Evolutionary conservation across 768 basidiomycete genomes (phyloP).

Genomic region (Astraeus odoratus): DNA sequence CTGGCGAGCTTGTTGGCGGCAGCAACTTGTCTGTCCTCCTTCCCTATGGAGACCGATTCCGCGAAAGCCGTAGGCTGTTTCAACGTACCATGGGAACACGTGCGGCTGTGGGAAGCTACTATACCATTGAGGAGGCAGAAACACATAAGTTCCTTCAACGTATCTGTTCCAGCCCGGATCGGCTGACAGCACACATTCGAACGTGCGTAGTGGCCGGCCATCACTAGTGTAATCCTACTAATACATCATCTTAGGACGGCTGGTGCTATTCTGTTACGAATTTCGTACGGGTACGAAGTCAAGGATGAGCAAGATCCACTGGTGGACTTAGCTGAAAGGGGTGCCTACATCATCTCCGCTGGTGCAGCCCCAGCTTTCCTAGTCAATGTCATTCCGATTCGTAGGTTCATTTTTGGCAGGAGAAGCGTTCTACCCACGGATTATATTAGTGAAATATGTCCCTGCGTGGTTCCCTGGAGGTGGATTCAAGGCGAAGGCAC

Average conservation of each 20-base stretch:
- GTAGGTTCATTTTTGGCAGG: conserved; percentile 12
- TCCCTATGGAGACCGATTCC: not conserved
- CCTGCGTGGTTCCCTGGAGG: conserved; percentile 55
- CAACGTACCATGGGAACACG: not conserved
- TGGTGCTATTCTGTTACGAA: conserved; percentile 17
- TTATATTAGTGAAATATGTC: conserved; percentile 31
- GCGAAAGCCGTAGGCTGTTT: not conserved
- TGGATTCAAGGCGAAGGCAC: conserved; percentile 46
- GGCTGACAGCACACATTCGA: no score
- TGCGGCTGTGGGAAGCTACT: conserved; percentile 16
- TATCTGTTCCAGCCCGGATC: no score
- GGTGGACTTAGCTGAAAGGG: conserved; percentile 9
- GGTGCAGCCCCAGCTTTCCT: conserved; percentile 20
- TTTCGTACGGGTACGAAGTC: conserved; percentile 25
- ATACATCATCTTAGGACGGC: conserved; percentile 16
- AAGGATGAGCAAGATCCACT: conserved; percentile 19
- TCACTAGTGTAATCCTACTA: no score
- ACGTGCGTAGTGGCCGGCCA: no score
- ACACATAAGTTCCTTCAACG: no score
- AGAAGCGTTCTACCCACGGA: not conserved
- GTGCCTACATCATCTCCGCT: no score
- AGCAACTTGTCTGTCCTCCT: not conserved
- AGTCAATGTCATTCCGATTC: conserved; percentile 46
- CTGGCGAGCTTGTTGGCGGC: not conserved
- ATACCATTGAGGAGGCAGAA: conserved; percentile 3